Base-by-base conservation (phyloP, 169 alveolate genomes). In the Plasmodium chabaudi region DNA sequence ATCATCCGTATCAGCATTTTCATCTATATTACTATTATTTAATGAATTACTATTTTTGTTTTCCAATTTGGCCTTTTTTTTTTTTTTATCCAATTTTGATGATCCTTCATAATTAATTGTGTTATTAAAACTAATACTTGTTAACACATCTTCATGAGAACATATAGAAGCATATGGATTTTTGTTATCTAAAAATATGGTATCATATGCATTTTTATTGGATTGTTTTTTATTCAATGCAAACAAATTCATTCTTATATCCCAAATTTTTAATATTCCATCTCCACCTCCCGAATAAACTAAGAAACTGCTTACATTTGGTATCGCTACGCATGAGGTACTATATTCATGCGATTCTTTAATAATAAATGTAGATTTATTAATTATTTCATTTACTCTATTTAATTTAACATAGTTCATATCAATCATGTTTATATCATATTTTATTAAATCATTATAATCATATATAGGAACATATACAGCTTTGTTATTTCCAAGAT, bases 191-290 rank as follows among this genome's bases (percentile, higher is more conserved):
- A 57, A 56, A 57, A 57, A 69, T 59, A 69, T 13, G 12, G 5
- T 17, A 56, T 55, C 86, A 34, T 67, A 25, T 12, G 9, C 34
- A 44, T 34, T 5, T 59, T 34, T 42, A 53, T 56, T 51, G 15
- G 27, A 55, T 34, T 27, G 27, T 15, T 23, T 67, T 59, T 79
- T 65, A 56, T 39, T 19, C 55, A 79, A 19, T 5, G 60, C 21
- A 65, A 51, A 79, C 34, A 67, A 17, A 56, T 79, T 67, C 91
- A 93, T 84, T 55, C 96, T 88, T 49, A 88, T 55, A 74, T 93
- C 96, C 96, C 96, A 93, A n/a, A 88, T 65, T 72, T 88, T 88
- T 53, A 93, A 64, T 70, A 87, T 39, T n/a, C 96, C 96, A 74
- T 93, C 96, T 9, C 96, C 94, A 13, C 96, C 96, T n/a, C 96